Evolutionary conservation across 768 basidiomycete genomes (phyloP).

Genomic region (Tricholoma hemisulphureum): DNA sequence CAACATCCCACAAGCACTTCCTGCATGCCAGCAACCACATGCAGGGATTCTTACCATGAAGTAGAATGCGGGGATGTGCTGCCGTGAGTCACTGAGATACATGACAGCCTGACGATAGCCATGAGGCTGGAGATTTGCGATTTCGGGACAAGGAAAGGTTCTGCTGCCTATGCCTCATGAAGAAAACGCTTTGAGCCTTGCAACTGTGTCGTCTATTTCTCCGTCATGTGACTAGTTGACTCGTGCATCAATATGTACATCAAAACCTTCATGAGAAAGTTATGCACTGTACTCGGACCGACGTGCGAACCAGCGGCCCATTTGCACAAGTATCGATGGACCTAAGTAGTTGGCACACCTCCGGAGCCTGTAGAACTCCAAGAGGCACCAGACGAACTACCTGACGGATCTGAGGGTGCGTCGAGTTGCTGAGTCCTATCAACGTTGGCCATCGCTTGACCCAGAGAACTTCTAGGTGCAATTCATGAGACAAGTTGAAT

Average conservation of each 20-base stretch:
- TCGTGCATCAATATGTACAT: no score
- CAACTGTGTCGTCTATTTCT: no score
- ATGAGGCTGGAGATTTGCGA: conserved; percentile 7
- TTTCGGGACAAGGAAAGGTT: not conserved
- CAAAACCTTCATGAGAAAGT: no score
- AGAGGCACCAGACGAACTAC: not conserved
- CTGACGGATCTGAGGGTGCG: not conserved
- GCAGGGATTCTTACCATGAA: not conserved
- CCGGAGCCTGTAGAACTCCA: not conserved
- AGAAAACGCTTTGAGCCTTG: not conserved
- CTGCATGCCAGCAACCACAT: not conserved
- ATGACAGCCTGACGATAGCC: conserved; percentile 5
- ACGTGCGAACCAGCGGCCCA: no score
- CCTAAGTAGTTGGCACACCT: no score
- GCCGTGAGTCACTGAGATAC: not conserved
- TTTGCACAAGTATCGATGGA: no score
- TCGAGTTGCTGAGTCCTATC: not conserved
- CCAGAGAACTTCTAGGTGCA: not conserved
- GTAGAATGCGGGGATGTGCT: not conserved
- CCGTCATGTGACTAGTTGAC: no score
- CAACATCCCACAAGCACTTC: not conserved
- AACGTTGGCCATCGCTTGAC: not conserved
- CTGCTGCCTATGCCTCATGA: not conserved
- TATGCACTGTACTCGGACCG: no score
- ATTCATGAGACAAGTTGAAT: not conserved